Evolutionary conservation across 768 basidiomycete genomes (phyloP).

Genomic region (Lentinula guzmanii): DNA sequence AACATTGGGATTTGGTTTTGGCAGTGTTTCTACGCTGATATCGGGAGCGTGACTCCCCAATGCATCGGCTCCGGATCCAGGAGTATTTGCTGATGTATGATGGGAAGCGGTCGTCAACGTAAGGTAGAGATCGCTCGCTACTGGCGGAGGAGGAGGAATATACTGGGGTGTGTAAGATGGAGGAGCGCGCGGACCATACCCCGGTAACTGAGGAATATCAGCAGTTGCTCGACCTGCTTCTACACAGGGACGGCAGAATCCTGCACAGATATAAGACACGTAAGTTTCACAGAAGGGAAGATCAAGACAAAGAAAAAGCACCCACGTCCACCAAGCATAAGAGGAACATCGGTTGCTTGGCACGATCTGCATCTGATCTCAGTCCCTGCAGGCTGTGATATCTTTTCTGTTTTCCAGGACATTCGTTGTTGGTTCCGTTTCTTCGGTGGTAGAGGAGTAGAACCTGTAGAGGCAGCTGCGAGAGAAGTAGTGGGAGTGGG

Average conservation of each 20-base stretch:
- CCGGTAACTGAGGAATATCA: constrained; percentile 18
- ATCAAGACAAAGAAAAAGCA: constrained; percentile 8
- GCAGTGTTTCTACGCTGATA: background rate
- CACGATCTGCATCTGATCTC: constrained; percentile 55
- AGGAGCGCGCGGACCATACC: background rate
- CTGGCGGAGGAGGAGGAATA: background rate
- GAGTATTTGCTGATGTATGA: background rate
- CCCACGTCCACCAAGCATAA: constrained; percentile 74
- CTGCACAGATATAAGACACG: constrained; percentile 24
- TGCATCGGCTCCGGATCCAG: background rate
- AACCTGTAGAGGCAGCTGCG: background rate
- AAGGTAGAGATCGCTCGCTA: background rate
- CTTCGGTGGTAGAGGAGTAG: constrained; percentile 24
- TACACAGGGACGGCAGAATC: constrained; percentile 65
- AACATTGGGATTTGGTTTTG: background rate
- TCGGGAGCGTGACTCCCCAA: background rate
- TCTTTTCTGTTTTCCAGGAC: constrained; percentile 8
- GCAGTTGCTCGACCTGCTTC: constrained; percentile 41
- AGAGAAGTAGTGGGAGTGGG: background rate
- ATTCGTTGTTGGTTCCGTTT: constrained; percentile 31
- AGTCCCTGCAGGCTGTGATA: constrained; percentile 22
- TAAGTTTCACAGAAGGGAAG: background rate
- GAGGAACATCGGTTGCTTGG: constrained; percentile 62
- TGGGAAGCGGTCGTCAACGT: background rate
- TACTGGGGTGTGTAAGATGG: background rate